Conservation (phyloP, 352 stramenopile species). For the Pythium scleroteichum region DNA sequence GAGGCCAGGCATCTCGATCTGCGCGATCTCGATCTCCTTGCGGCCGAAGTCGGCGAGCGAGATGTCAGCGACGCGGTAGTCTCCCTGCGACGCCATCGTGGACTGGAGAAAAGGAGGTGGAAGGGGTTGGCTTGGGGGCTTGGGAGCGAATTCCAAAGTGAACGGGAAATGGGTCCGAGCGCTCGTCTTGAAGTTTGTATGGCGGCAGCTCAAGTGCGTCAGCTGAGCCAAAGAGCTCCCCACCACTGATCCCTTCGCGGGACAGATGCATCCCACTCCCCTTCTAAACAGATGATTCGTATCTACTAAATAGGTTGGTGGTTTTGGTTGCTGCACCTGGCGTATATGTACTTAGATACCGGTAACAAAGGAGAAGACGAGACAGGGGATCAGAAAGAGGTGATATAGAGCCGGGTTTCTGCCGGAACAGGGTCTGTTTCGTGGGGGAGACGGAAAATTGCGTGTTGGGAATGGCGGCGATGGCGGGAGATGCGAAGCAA, state of each 20-base stretch:
- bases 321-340: too few species aligned
- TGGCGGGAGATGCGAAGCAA: slow-evolving; percentile 11
- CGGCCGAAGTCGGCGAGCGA: slow-evolving; percentile 98
- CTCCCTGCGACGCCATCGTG: slow-evolving; percentile 61
- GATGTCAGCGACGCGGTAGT: slow-evolving; percentile 95
- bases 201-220: neutral
- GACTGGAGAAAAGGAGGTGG: neutral
- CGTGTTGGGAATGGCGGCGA: slow-evolving; percentile 10
- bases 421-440: neutral
- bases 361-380: neutral
- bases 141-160: slow-evolving; percentile 26
- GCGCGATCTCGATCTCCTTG: slow-evolving; percentile 98
- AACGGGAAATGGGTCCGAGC: neutral
- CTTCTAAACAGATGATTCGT: slow-evolving; percentile 2
- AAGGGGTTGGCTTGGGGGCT: neutral
- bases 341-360: slow-evolving; percentile 8
- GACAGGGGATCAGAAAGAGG: neutral
- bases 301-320: neutral
- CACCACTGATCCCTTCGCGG: slow-evolving; percentile 3
- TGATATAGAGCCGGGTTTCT: neutral
- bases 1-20: slow-evolving; percentile 98
- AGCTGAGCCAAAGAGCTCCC: slow-evolving; percentile 1
- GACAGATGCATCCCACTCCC: neutral
- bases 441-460: too few species aligned
- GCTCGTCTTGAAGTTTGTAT: neutral